Evolutionary conservation across 2,329 filamentous ascomycete species (phyloP), one percentile per base, ranked within the genome.

Genomic region (Malbranchea zuffiana): DNA sequence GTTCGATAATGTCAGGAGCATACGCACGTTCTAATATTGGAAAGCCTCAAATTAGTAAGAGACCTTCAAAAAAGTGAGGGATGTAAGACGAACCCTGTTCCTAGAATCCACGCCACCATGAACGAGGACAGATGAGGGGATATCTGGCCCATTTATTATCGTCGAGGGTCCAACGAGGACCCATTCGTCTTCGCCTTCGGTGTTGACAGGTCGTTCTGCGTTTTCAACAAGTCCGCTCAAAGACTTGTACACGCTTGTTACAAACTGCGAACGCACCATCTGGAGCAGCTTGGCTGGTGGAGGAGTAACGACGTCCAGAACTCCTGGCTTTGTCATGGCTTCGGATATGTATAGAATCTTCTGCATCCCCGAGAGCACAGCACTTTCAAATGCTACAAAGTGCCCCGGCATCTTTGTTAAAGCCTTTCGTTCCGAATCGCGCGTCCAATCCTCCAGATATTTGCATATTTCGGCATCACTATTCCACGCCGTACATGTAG

Each of bases 171-270:
- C 52, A 45, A 73, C 67, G 21, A 71, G 58, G 39, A 71, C 68
- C 52, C 68, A 66, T 40, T 70, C 67, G 40, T 67, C 67, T 6
- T 66, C 64, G 15, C 64, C 63, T 30, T 80, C 76, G 1, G 74
- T 65, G 47, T 75, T 76, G 47, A 78, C 74, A 10, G 78, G 72
- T 40, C 77, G 76, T 61, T 96, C 86, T 3, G 90, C 88, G 58
- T 94, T 96, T 61, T 96, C 90, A 1, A 98, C 86, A 77, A 98
- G 88, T 15, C 88, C 90, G 50, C 84, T 92, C 24, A 98, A 65
- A 5, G 85, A 85, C 57, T 93, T 93, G 61, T 96, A 96, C 28
- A 98, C 65, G 40, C 87, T 94, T 5, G 81, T 86, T 11, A 94
- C 86, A 53, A 98, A 98, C 53, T 93, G 85, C 46, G 78, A 81